A percentile compares a stretch with the other conserved stretches of the same genome.
These are phyloP conservation scores for Exophiala spinifera DNA, from an alignment of 2,329 filamentous ascomycete genomes.

Conservation along the genomic window DNA sequence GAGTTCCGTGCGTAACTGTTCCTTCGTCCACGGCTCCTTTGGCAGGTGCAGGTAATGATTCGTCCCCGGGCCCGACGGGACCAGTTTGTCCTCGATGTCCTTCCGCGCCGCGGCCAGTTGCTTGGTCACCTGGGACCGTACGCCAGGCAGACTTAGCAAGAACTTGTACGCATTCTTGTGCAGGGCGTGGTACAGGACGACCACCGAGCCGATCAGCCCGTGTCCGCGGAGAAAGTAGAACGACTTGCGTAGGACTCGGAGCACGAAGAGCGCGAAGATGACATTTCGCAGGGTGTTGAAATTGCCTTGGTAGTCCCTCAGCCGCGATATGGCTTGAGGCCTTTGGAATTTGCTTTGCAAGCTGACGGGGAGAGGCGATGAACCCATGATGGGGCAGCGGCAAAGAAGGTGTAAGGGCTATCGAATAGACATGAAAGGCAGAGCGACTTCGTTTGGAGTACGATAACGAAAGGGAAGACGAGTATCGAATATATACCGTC, in stretches of 20 bases:
- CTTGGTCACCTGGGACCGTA: conserved; percentile 78
- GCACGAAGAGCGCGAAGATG: conserved; percentile 81
- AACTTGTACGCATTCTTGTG: conserved; percentile 76
- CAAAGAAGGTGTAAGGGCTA: conserved; percentile 1
- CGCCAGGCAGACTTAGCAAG: conserved; percentile 81
- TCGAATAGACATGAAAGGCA: conserved; percentile 13
- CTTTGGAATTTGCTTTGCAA: conserved; percentile 44
- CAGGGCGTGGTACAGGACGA: conserved; percentile 68
- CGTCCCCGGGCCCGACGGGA: conserved; percentile 67
- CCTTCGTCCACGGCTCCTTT: conserved; percentile 75
- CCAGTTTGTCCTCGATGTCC: conserved; percentile 80
- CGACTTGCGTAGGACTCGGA: conserved; percentile 75
- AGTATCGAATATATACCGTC: too few relatives aligned
- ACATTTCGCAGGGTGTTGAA: conserved; percentile 68
- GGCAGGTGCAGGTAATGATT: conserved; percentile 74
- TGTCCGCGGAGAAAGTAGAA: conserved; percentile 86
- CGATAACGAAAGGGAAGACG: too few relatives aligned
- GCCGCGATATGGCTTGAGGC: conserved; percentile 34
- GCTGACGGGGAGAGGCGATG: conserved; percentile 41
- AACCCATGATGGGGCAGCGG: conserved; percentile 35
- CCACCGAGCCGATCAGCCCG: conserved; percentile 74
- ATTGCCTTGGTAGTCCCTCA: conserved; percentile 38
- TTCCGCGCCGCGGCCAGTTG: conserved; percentile 76
- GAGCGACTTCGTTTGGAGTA: too few relatives aligned
- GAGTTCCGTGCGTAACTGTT: conserved; percentile 76